These are phyloP conservation scores for Yamadazyma kitorensis DNA, from an alignment of 805 yeast genomes.

Conservation along the genomic window DNA sequence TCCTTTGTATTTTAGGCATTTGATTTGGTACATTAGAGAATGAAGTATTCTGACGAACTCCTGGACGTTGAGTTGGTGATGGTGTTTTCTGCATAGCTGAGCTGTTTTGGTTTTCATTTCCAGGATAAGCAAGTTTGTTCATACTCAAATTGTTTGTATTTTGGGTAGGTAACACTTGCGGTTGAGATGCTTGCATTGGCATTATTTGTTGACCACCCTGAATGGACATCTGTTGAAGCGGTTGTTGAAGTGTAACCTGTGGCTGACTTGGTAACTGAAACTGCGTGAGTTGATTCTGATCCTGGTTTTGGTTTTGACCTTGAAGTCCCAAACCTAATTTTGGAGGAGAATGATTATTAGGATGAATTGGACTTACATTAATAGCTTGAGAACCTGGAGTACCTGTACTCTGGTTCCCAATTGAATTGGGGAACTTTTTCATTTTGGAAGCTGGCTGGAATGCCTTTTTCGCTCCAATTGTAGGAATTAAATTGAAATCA, in stretches of 20 bases:
- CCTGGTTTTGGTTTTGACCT: constrained; percentile 4
- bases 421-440: constrained; percentile 20
- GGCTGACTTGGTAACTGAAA: constrained; percentile 1
- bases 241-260: constrained; percentile 1
- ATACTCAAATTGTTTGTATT: no score
- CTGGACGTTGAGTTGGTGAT: constrained; percentile 3
- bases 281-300: constrained; percentile 1
- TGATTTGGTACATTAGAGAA: constrained; percentile 1
- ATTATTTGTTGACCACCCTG: constrained; percentile 1
- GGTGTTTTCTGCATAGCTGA: constrained; percentile 1
- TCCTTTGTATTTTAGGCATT: constrained; percentile 2
- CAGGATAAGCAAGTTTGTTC: no score
- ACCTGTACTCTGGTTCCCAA: neutral
- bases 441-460: constrained; percentile 35
- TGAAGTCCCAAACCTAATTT: constrained; percentile 6
- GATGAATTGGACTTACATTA: constrained; percentile 8
- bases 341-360: constrained; percentile 11
- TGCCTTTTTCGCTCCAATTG: constrained; percentile 25
- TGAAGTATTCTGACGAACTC: constrained; percentile 6
- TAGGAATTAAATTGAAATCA: constrained; percentile 33
- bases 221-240: constrained; percentile 2
- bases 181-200: no score
- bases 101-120: neutral
- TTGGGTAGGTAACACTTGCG: no score
- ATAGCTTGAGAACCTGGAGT: neutral